Evolutionary conservation across 352 stramenopile genomes (phyloP).

Genomic region (Phytophthora kernoviae): DNA sequence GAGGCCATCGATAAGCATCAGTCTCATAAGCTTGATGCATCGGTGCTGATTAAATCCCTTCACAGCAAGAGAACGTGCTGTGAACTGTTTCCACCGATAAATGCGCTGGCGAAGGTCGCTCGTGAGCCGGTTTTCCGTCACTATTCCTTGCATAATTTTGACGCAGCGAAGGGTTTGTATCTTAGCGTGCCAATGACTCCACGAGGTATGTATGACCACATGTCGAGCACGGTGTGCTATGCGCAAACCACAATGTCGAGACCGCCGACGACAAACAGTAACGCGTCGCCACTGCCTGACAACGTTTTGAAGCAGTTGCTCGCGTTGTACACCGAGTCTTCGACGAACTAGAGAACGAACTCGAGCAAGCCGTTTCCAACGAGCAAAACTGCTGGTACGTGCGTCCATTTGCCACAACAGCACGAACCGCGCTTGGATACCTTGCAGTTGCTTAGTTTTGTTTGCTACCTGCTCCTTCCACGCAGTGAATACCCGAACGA

Average conservation of each 20-base stretch:
- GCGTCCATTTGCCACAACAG: slow-evolving; percentile 33
- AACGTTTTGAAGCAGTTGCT: slow-evolving; percentile 2
- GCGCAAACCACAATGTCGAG: neutral
- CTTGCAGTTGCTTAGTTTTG: slow-evolving; percentile 12
- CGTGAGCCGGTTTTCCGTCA: slow-evolving; percentile 6
- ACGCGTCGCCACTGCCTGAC: slow-evolving; percentile 20
- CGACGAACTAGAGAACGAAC: slow-evolving; percentile 8
- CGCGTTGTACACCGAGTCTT: slow-evolving; percentile 5
- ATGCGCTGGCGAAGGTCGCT: slow-evolving; percentile 18
- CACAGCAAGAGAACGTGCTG: slow-evolving; percentile 11
- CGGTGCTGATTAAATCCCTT: slow-evolving; percentile 7
- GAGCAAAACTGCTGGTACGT: slow-evolving; percentile 8
- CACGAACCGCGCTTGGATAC: slow-evolving; percentile 39
- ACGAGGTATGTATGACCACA: slow-evolving; percentile 1
- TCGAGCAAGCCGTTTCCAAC: slow-evolving; percentile 22
- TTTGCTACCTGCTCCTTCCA: slow-evolving; percentile 36
- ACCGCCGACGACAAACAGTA: slow-evolving; percentile 2
- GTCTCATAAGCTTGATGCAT: slow-evolving; percentile 5
- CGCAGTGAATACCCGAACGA: slow-evolving; percentile 39
- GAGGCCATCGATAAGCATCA: slow-evolving; percentile 25
- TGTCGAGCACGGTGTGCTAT: neutral
- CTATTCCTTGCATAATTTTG: slow-evolving; percentile 14
- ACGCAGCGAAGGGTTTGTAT: slow-evolving; percentile 6
- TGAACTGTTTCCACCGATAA: slow-evolving; percentile 23
- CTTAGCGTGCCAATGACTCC: slow-evolving; percentile 19